Conservation (phyloP, 345 rosid species). For the Acer saccharum region DNA sequence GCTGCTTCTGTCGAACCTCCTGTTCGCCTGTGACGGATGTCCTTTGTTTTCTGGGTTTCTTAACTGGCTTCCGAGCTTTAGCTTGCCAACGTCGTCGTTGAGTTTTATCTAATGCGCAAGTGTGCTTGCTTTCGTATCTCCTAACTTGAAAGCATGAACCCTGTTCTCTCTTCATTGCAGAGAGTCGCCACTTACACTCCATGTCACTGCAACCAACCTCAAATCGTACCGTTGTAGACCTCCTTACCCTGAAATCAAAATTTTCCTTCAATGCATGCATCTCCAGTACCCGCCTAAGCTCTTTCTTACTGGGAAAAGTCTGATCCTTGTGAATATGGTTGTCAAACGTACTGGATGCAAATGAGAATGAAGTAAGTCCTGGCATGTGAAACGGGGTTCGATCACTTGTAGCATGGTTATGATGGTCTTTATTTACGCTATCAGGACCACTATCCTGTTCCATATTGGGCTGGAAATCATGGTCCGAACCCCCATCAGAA, state of each 20-base stretch:
- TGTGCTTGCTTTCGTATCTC: not conserved
- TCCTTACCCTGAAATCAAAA: not conserved
- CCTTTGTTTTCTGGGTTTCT: not conserved
- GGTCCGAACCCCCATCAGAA: not conserved
- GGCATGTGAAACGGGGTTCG: not conserved
- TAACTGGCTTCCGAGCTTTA: not conserved
- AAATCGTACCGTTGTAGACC: not conserved
- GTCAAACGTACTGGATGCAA: not conserved
- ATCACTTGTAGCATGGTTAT: not conserved
- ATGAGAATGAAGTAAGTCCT: not conserved
- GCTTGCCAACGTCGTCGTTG: not conserved
- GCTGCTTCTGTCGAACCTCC: not conserved
- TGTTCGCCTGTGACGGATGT: not conserved
- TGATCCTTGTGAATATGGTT: not conserved
- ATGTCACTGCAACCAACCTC: not conserved
- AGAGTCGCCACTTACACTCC: not conserved
- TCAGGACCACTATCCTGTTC: not conserved
- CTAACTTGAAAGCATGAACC: not conserved
- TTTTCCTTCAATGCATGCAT: conserved; percentile 4
- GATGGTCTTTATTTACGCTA: not conserved
- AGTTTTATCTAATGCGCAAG: not conserved
- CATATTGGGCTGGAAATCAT: not conserved
- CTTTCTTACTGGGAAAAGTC: not conserved
- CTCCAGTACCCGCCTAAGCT: not conserved
- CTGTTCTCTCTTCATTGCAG: not conserved